A percentile compares a stretch with the other conserved stretches of the same genome.
phyloP scores from a whole-genome alignment of 1,139 yeast species.

The Suhomyces bokatorum region DNA sequence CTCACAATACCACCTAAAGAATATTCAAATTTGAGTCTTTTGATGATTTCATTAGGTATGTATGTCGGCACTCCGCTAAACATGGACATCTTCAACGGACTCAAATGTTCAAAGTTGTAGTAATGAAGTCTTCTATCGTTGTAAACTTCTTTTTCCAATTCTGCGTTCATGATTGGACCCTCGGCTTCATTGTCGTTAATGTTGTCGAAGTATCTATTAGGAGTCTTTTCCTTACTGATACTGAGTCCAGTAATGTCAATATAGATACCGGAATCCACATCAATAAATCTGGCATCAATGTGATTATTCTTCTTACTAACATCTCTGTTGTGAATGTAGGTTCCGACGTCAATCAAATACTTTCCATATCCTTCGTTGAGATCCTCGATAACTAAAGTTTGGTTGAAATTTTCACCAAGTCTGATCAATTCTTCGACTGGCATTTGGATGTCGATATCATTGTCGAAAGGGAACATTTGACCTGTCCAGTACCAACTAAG shows the following conservation, averaged over 20 bases:
- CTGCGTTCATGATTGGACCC: slow-evolving; percentile 13
- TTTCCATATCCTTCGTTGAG: slow-evolving; percentile 30
- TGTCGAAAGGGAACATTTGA: slow-evolving; percentile 24
- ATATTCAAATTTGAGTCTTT: slow-evolving; percentile 22
- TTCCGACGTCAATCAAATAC: slow-evolving; percentile 28
- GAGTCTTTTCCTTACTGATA: slow-evolving; percentile 16
- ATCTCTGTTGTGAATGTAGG: slow-evolving; percentile 26
- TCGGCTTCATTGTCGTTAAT: slow-evolving; percentile 15
- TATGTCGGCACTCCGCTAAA: slow-evolving; percentile 23
- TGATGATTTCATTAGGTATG: slow-evolving; percentile 17
- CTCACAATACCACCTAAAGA: slow-evolving; percentile 22
- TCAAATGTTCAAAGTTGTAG: slow-evolving; percentile 23
- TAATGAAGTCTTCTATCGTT: slow-evolving; percentile 27
- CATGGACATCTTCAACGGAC: slow-evolving; percentile 24
- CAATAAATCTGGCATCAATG: slow-evolving; percentile 31
- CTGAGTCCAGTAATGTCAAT: slow-evolving; percentile 29
- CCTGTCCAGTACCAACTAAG: slow-evolving; percentile 27
- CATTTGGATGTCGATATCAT: slow-evolving; percentile 25
- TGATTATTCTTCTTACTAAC: slow-evolving; percentile 22
- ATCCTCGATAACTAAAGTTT: slow-evolving; percentile 25
- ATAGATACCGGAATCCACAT: slow-evolving; percentile 30
- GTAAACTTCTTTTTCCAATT: slow-evolving; percentile 17
- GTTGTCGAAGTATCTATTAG: slow-evolving; percentile 11
- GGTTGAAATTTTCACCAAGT: slow-evolving; percentile 19
- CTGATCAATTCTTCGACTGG: slow-evolving; percentile 20